A percentile compares a stretch with the other conserved stretches of the same genome.
Evolutionary conservation across 768 basidiomycete genomes (phyloP).

Genomic region (Rhizopogon vesiculosus): DNA sequence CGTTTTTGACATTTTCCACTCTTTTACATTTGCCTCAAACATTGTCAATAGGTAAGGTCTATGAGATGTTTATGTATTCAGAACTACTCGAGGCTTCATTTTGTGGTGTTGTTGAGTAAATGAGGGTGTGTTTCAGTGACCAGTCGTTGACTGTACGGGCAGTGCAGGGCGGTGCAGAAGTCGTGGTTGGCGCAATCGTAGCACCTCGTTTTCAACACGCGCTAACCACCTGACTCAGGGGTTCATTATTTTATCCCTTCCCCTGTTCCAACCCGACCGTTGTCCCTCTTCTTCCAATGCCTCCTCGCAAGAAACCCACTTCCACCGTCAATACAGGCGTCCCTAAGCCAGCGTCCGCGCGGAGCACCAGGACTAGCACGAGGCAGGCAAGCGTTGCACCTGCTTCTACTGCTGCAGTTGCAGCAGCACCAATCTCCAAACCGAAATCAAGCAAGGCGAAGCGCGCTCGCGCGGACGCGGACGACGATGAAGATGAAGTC

Average conservation of each 20-base stretch:
- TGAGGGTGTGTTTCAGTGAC: no score
- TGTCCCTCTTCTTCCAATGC: conserved; percentile 23
- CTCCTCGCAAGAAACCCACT: conserved; percentile 42
- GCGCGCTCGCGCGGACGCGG: conserved; percentile 9
- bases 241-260: background rate
- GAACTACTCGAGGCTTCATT: no score
- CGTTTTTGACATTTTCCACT: no score
- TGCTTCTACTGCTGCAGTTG: conserved; percentile 13
- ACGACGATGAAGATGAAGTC: conserved; percentile 5
- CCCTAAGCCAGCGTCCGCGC: conserved; percentile 16
- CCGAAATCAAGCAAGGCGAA: conserved; percentile 23
- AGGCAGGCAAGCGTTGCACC: conserved; percentile 17
- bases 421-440: conserved; percentile 22
- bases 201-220: background rate
- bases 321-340: conserved; percentile 18
- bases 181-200: background rate
- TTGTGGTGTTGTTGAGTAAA: no score
- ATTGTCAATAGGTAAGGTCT: no score
- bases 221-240: background rate
- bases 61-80: no score
- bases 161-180: background rate
- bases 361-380: conserved; percentile 31
- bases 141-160: no score
- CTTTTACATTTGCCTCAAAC: no score
- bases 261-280: background rate